Conservation (phyloP, 768 basidiomycete species). For the Xanthoconium purpureum region DNA sequence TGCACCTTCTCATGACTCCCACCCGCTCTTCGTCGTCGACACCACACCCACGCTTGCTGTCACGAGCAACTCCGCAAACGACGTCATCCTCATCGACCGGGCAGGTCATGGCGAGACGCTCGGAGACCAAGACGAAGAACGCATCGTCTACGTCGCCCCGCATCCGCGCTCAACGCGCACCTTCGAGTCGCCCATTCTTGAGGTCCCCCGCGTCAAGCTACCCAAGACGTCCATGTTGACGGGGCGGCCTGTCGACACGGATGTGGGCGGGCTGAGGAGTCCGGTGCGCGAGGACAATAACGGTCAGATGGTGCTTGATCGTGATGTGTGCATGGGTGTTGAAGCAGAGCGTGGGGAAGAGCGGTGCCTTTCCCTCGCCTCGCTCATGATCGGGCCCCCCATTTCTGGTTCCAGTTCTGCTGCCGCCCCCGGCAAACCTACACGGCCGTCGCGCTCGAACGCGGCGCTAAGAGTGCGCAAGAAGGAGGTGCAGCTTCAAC, state of each 20-base stretch:
- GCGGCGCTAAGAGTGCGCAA: slow-evolving; percentile 25
- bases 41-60: slow-evolving; percentile 30
- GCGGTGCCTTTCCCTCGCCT: slow-evolving; percentile 26
- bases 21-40: slow-evolving; percentile 39
- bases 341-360: neutral
- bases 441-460: slow-evolving; percentile 25
- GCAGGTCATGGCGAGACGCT: slow-evolving; percentile 10
- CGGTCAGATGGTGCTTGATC: neutral
- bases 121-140: slow-evolving; percentile 38
- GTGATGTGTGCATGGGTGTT: neutral
- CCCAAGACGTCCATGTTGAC: slow-evolving; percentile 28
- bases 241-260: neutral
- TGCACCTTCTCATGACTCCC: neutral
- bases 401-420: slow-evolving; percentile 4
- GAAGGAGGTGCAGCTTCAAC: slow-evolving; percentile 7
- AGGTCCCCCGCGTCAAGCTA: slow-evolving; percentile 14
- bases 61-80: slow-evolving; percentile 8
- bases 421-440: neutral
- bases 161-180: slow-evolving; percentile 46
- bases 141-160: slow-evolving; percentile 77
- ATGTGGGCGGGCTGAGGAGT: neutral
- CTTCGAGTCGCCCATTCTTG: slow-evolving; percentile 10
- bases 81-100: slow-evolving; percentile 25
- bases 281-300: slow-evolving; percentile 11
- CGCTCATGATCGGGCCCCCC: slow-evolving; percentile 17